Evolutionary conservation across 169 alveolate genomes (phyloP).

Genomic region (Theileria parva): DNA sequence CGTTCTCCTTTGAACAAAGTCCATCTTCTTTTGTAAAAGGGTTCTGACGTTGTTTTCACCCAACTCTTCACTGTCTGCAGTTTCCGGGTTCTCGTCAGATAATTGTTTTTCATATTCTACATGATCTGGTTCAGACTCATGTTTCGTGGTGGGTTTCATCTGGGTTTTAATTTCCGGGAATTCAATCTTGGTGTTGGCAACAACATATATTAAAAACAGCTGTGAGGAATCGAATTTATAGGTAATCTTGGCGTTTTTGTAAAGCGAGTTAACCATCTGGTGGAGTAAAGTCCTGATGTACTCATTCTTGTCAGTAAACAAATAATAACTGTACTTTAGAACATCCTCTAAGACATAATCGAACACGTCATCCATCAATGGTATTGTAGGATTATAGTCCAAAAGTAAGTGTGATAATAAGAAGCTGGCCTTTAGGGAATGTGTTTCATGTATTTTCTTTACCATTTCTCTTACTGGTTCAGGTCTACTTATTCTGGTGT

Average conservation of each 20-base stretch:
- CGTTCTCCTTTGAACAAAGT: neutral
- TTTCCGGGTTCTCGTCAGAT: neutral
- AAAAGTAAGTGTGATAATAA: neutral
- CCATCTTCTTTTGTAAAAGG: neutral
- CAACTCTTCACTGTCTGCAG: neutral
- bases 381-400: conserved; percentile 10
- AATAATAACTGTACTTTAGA: neutral
- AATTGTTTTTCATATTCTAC: neutral
- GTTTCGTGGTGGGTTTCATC: neutral
- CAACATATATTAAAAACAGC: neutral
- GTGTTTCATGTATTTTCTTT: neutral
- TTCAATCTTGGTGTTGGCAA: neutral
- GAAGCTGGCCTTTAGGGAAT: conserved; percentile 5
- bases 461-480: conserved; percentile 12
- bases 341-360: conserved; percentile 8
- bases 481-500: conserved; percentile 5
- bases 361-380: conserved; percentile 11
- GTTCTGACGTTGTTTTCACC: neutral
- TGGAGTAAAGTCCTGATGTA: neutral
- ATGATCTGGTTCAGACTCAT: neutral
- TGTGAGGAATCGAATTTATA: neutral
- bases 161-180: neutral
- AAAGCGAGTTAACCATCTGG: conserved; percentile 1
- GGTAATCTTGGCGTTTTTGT: neutral
- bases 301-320: conserved; percentile 4